Percentiles rank a stretch among this genome's conserved stretches.
phyloP scores from a whole-genome alignment of 768 basidiomycete species.

The Udeniomyces megalosporus region DNA sequence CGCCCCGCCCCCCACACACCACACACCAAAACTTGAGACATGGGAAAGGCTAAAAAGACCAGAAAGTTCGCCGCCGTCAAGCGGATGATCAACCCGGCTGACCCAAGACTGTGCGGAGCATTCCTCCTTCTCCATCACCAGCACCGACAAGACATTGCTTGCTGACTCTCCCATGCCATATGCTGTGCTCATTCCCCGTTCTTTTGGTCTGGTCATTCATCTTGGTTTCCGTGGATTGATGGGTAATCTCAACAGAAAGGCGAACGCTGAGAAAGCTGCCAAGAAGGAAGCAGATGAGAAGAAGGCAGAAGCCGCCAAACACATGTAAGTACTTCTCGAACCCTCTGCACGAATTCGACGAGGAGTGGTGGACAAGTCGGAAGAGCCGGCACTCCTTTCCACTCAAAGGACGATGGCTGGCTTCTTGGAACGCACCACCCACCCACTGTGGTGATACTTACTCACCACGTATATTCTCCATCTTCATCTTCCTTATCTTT shows the following conservation, averaged over 20 bases:
- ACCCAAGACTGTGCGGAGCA: conserved; percentile 62
- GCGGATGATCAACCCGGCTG: conserved; percentile 81
- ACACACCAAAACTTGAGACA: neutral
- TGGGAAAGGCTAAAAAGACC: conserved; percentile 65
- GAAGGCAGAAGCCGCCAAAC: conserved; percentile 38
- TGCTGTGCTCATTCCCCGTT: neutral
- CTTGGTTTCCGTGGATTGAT: too few relatives aligned
- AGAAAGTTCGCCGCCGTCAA: conserved; percentile 90
- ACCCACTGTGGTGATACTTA: too few relatives aligned
- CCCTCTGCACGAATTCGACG: neutral
- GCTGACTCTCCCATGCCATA: neutral
- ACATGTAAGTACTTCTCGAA: conserved; percentile 44
- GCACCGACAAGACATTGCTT: too few relatives aligned
- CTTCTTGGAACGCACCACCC: neutral
- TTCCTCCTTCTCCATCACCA: conserved; percentile 9
- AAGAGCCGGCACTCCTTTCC: neutral
- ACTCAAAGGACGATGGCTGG: neutral
- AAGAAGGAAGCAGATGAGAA: conserved; percentile 61
- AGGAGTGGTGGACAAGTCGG: too few relatives aligned
- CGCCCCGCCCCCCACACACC: neutral
- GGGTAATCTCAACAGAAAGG: conserved; percentile 48
- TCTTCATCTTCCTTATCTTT: conserved; percentile 3
- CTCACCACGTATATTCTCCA: neutral
- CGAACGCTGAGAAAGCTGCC: conserved; percentile 28
- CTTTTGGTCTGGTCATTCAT: neutral